Conservation (phyloP, 192 early-diverging fungal species). For the Phlyctochytrium arcticum region DNA sequence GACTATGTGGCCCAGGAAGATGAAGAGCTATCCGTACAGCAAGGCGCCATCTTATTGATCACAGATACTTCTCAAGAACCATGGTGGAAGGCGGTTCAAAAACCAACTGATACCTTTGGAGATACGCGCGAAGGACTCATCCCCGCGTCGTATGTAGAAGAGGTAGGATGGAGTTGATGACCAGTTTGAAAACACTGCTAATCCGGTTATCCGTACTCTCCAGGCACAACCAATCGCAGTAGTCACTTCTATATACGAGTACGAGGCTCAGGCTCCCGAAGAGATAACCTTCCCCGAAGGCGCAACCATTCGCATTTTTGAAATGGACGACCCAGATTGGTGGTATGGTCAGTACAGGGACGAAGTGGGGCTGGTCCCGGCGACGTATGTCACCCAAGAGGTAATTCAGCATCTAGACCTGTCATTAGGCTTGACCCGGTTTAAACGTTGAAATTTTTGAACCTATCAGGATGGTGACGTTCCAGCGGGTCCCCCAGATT, state of each 20-base stretch:
- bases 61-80: conserved; percentile 41
- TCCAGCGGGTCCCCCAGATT: neutral
- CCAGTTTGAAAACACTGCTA: too few species aligned
- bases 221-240: conserved; percentile 30
- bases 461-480: neutral
- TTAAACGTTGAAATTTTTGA: neutral
- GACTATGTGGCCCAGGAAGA: conserved; percentile 78
- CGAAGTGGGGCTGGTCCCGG: conserved; percentile 80
- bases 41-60: conserved; percentile 64
- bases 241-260: conserved; percentile 43
- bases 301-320: conserved; percentile 58
- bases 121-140: conserved; percentile 41
- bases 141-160: conserved; percentile 50
- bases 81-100: conserved; percentile 44
- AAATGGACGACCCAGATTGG: conserved; percentile 90
- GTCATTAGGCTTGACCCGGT: neutral
- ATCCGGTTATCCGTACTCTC: neutral
- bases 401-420: neutral
- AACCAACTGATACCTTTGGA: conserved; percentile 37
- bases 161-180: too few species aligned
- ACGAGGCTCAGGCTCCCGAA: conserved; percentile 44
- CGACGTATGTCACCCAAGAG: conserved; percentile 70
- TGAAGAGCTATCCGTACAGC: conserved; percentile 79
- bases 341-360: conserved; percentile 72
- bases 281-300: conserved; percentile 49